Evolutionary conservation across 257 asterid species (phyloP), one percentile per base, ranked within the genome.

Genomic region (Jacaranda copaia): DNA sequence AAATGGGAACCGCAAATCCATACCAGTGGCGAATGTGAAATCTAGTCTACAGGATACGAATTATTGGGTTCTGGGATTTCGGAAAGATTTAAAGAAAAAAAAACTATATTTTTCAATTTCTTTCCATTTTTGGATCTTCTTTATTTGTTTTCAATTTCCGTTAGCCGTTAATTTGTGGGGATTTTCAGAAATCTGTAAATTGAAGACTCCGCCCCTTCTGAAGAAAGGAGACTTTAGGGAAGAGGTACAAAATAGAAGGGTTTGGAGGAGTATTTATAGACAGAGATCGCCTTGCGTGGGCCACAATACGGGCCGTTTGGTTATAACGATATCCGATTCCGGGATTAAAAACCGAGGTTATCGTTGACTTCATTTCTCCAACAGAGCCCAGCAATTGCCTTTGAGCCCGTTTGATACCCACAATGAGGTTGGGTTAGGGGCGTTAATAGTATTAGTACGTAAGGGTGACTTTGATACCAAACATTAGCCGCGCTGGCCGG

Each of bases 1-100:
- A 81, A 67, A 91, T 3, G 99, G 98, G 76, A 94, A 92, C 73
- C 98, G 95, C 48, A 86, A 77, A 80, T 94, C 99, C 99, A 94
- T 94, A 51, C 77, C 11, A 57, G 70, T 76, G 9, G 66, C 38
- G 66, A 38, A 69, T 56, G 38, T 59, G 69, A 65, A 67, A 35
- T 52, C 84, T 83, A 85, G 91, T 86, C 84, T 75, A 82, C 32
- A 3, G 45, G 7, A 56, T 52, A 40, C 18, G 63, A 45, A 20
- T 45, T 71, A 3, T 7, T 19, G 20, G 20, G 66, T 38, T 67
- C 18, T 51, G 42, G 38, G 71, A 63, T 42, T 13, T 7, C 51
- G 16, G 6, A n/a, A 73, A 68, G 16, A 66, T 42, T 52, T 58
- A 13, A 32, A 42, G 3, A 49, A 51, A 18, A 36, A 53, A 16